Conservation (phyloP, 805 yeast species). For the Zygosaccharomyces bisporus region DNA sequence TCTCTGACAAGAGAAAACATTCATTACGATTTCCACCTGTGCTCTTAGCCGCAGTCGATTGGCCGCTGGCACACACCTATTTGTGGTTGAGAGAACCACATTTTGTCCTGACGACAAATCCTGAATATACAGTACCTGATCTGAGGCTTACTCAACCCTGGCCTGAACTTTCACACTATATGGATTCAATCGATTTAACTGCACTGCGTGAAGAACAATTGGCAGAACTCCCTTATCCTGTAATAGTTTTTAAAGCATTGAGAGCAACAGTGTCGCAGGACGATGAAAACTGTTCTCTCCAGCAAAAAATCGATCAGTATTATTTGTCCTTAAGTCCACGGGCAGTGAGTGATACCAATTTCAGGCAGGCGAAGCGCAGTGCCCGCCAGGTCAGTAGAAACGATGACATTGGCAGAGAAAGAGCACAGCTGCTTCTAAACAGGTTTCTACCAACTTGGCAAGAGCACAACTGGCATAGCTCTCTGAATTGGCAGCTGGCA, state of each 20-base stretch:
- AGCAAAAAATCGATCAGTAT: slow-evolving; percentile 2
- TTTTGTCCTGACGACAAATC: slow-evolving; percentile 74
- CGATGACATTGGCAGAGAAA: not conserved
- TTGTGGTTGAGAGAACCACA: slow-evolving; percentile 44
- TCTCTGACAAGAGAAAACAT: not conserved
- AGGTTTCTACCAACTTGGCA: not conserved
- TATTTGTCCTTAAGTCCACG: slow-evolving; percentile 33
- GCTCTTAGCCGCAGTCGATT: slow-evolving; percentile 1
- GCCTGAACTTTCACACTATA: slow-evolving; percentile 55
- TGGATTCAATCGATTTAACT: slow-evolving; percentile 49
- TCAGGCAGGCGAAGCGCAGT: slow-evolving; percentile 49
- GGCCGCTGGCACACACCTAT: slow-evolving; percentile 2
- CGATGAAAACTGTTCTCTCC: slow-evolving; percentile 2
- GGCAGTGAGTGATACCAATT: slow-evolving; percentile 39
- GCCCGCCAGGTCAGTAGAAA: slow-evolving; percentile 39
- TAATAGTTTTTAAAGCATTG: slow-evolving; percentile 48
- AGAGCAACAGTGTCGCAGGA: slow-evolving; percentile 7
- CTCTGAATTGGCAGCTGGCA: slow-evolving; percentile 11
- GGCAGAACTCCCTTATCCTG: slow-evolving; percentile 62
- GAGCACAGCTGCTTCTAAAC: not conserved
- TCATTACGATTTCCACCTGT: slow-evolving; percentile 4
- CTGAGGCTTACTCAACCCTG: slow-evolving; percentile 68
- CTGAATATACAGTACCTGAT: slow-evolving; percentile 52
- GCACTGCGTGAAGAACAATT: slow-evolving; percentile 40
- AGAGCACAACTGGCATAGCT: slow-evolving; percentile 16